A percentile compares a stretch with the other conserved stretches of the same genome.
Evolutionary conservation across 2,329 filamentous ascomycete genomes (phyloP).

Genomic region (Teratosphaeria viscida): DNA sequence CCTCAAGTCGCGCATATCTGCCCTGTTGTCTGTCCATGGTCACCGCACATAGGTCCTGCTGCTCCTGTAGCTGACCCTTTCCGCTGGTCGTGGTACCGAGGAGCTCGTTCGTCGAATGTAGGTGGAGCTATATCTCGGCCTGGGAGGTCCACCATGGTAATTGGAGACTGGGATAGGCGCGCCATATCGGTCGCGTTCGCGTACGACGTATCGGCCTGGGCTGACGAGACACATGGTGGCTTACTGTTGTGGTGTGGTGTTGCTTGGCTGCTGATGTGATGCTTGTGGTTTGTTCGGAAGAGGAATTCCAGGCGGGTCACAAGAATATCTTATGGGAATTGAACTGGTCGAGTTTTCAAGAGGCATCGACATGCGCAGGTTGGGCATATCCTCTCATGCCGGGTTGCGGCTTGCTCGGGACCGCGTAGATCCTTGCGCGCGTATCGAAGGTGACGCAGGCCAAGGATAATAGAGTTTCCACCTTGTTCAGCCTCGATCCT

Average conservation of each 20-base stretch:
- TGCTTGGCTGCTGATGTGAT: not conserved
- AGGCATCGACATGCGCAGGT: no score
- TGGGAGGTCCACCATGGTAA: conserved; percentile 17
- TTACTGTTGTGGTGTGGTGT: not conserved
- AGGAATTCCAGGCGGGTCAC: not conserved
- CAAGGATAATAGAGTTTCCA: not conserved
- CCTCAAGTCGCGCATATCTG: not conserved
- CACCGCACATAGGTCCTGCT: conserved; percentile 16
- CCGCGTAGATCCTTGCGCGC: not conserved
- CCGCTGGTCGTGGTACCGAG: conserved; percentile 7
- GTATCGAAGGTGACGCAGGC: not conserved
- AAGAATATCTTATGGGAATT: not conserved
- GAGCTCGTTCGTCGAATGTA: conserved; percentile 12
- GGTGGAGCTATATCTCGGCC: conserved; percentile 6
- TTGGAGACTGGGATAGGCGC: conserved; percentile 23
- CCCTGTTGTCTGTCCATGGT: not conserved
- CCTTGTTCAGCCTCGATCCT: no score
- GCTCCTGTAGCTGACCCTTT: conserved; percentile 14
- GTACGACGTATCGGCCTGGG: conserved; percentile 5
- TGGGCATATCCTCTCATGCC: not conserved
- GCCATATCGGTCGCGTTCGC: conserved; percentile 10
- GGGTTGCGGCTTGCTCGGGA: not conserved
- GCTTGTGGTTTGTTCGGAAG: not conserved
- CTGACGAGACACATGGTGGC: conserved; percentile 1
- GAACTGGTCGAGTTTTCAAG: no score